Evolutionary conservation across 495 filamentous ascomycete genomes (phyloP).

Genomic region (Aspergillus sparsus): DNA sequence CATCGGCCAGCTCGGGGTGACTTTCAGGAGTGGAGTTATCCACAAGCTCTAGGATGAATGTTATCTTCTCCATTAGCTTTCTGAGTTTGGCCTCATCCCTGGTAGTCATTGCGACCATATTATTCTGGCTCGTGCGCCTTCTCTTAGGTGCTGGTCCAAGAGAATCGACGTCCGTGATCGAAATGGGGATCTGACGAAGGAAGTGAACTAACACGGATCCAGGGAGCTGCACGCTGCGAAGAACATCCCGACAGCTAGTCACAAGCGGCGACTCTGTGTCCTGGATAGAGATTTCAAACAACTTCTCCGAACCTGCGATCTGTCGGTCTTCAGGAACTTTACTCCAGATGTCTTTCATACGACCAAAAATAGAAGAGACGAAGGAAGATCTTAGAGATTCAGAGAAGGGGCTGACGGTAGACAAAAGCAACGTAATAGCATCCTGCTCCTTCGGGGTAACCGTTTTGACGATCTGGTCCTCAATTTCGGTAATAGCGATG

Average conservation of each 20-base stretch:
- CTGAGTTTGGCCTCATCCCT: constrained; percentile 57
- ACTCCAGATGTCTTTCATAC: constrained; percentile 68
- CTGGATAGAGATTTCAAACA: constrained; percentile 57
- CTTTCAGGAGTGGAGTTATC: constrained; percentile 71
- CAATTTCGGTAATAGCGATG: constrained; percentile 58
- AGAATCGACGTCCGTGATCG: constrained; percentile 60
- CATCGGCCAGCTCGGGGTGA: constrained; percentile 70
- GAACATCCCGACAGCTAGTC: constrained; percentile 62
- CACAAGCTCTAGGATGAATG: constrained; percentile 84
- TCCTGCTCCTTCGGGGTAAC: constrained; percentile 67
- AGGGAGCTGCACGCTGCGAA: constrained; percentile 67
- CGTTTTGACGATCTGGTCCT: constrained; percentile 59
- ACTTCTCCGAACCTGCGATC: constrained; percentile 55
- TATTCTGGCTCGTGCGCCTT: constrained; percentile 69
- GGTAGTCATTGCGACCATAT: constrained; percentile 47
- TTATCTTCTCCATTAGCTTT: constrained; percentile 68
- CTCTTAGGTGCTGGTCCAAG: constrained; percentile 70
- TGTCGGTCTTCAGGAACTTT: constrained; percentile 66
- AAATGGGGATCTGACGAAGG: constrained; percentile 66
- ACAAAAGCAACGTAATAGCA: constrained; percentile 61
- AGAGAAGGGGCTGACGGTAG: constrained; percentile 50
- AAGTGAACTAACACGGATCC: constrained; percentile 69
- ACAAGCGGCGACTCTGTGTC: constrained; percentile 37
- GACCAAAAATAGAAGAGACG: constrained; percentile 60
- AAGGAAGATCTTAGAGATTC: constrained; percentile 51